Conservation (phyloP, 345 rosid species). For the Boechera retrofracta region DNA sequence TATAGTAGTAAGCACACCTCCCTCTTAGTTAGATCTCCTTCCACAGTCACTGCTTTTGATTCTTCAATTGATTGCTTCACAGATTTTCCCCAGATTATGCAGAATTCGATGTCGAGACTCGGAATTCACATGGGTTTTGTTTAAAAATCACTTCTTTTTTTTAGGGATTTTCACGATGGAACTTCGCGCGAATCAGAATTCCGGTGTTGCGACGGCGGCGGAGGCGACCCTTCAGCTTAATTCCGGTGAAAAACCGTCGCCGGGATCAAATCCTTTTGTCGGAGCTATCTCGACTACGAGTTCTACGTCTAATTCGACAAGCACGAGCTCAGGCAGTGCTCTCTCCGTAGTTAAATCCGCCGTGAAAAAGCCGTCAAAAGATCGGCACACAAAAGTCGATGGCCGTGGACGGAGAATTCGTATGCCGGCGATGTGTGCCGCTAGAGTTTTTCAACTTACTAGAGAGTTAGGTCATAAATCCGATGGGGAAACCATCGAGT, state of each 20-base stretch:
- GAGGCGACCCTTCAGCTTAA: constrained; percentile 46
- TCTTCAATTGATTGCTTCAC: neutral
- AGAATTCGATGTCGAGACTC: neutral
- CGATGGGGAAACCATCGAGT: constrained; percentile 85
- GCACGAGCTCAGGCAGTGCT: constrained; percentile 39
- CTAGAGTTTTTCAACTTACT: constrained; percentile 79
- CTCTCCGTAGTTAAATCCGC: constrained; percentile 45
- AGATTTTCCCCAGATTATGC: neutral
- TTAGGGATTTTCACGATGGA: constrained; percentile 33
- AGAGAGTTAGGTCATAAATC: constrained; percentile 82
- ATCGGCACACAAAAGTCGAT: constrained; percentile 85
- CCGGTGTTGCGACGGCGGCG: constrained; percentile 23
- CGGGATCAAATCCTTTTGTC: constrained; percentile 51
- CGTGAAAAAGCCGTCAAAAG: constrained; percentile 68
- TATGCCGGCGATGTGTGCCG: constrained; percentile 88
- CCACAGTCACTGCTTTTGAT: constrained; percentile 23
- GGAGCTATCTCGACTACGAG: neutral
- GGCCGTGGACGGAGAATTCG: constrained; percentile 89
- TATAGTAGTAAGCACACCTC: neutral
- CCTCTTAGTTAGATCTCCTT: constrained; percentile 33
- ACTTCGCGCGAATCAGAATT: constrained; percentile 37
- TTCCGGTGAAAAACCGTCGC: constrained; percentile 47
- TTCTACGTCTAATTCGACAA: constrained; percentile 21
- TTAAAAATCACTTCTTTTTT: constrained; percentile 10
- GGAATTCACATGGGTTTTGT: constrained; percentile 20